These are phyloP conservation scores for Actinomortierella wolfii DNA, from an alignment of 371 early-diverging fungal genomes.

Conservation along the genomic window DNA sequence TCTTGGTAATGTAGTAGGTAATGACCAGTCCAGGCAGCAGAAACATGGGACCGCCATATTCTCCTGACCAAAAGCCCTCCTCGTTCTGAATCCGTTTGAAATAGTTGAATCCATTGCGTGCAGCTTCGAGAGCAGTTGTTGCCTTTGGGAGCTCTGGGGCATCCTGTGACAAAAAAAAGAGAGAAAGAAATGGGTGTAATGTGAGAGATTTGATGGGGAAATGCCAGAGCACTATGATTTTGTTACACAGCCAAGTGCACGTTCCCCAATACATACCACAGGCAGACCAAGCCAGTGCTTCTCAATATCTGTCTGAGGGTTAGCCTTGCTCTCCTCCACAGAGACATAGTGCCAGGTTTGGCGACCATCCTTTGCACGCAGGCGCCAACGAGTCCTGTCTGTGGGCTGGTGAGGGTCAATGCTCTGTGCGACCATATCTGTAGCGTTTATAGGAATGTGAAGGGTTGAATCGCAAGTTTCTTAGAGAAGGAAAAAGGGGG, in stretches of 20 bases:
- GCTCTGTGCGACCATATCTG: conserved; percentile 18
- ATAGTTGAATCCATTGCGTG: conserved; percentile 89
- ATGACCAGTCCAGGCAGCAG: conserved; percentile 90
- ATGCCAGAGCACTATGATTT: background rate
- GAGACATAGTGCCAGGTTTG: conserved; percentile 93
- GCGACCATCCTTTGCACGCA: conserved; percentile 80
- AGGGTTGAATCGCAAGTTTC: background rate
- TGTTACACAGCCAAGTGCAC: no score
- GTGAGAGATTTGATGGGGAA: background rate
- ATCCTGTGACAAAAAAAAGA: conserved; percentile 44
- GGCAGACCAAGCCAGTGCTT: conserved; percentile 91
- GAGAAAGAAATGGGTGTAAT: background rate
- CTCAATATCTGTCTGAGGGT: conserved; percentile 80
- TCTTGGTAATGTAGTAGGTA: conserved; percentile 81
- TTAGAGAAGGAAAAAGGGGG: background rate
- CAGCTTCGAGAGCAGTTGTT: conserved; percentile 77
- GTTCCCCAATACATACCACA: conserved; percentile 60
- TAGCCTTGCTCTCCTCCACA: conserved; percentile 62
- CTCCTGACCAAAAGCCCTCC: conserved; percentile 97
- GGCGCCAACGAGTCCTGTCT: conserved; percentile 79
- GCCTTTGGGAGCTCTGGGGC: conserved; percentile 53
- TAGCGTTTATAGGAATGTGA: conserved; percentile 1
- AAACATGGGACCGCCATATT: conserved; percentile 98
- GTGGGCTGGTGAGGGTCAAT: conserved; percentile 48
- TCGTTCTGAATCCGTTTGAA: conserved; percentile 87